These are phyloP conservation scores for Diaporthe velutina DNA, from an alignment of 2,329 filamentous ascomycete species.

Conservation along the genomic window DNA sequence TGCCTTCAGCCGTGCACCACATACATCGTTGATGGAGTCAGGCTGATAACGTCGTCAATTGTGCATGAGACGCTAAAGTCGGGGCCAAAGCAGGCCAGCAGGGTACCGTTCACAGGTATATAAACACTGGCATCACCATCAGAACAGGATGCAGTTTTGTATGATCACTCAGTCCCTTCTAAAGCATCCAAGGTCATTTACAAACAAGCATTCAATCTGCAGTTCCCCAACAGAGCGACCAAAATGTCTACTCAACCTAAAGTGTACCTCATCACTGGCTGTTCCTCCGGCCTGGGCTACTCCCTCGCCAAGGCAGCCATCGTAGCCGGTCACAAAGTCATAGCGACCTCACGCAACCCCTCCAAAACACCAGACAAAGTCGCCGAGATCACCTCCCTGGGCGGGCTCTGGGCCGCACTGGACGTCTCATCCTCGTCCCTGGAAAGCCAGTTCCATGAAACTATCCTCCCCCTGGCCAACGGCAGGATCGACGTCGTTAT, in stretches of 20 bases:
- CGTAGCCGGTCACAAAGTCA: conserved; percentile 33
- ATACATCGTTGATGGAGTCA: neutral
- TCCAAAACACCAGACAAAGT: conserved; percentile 18
- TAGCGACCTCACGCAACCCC: conserved; percentile 38
- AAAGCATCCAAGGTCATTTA: neutral
- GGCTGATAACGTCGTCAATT: neutral
- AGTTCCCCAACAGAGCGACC: neutral
- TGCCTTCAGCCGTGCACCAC: neutral
- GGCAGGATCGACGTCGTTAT: conserved; percentile 37
- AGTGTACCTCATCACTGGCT: conserved; percentile 38
- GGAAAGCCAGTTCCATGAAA: conserved; percentile 19
- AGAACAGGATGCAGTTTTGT: too few species aligned
- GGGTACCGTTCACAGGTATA: neutral
- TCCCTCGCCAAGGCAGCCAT: conserved; percentile 32
- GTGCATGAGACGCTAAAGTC: too few species aligned
- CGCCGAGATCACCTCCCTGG: conserved; percentile 23
- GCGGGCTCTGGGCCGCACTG: conserved; percentile 29
- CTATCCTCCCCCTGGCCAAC: conserved; percentile 11
- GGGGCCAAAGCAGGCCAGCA: neutral
- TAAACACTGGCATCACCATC: neutral
- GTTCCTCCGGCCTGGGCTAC: conserved; percentile 35
- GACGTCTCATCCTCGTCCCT: conserved; percentile 29
- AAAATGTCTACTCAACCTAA: conserved; percentile 30
- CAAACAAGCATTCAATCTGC: neutral
- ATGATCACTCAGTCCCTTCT: neutral